Base-by-base conservation (phyloP, 2,329 filamentous ascomycete species). In the Clonostachys rosea region DNA sequence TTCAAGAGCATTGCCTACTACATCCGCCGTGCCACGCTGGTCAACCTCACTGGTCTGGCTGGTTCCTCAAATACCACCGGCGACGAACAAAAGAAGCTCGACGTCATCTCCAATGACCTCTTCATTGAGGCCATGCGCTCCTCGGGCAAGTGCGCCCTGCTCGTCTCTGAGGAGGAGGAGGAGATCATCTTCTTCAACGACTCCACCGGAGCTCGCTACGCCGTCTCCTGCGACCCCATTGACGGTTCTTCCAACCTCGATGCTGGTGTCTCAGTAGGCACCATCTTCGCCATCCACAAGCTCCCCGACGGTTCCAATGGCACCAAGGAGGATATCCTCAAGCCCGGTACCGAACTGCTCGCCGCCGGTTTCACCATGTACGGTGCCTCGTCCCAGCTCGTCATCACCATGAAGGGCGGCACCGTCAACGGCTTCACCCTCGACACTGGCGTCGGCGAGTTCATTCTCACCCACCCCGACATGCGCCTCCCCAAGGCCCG, bases 1-100 rank as follows among this genome's bases (percentile, higher is more conserved):
- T 99, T 99, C 86, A 99, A 99, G 78, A 95, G 90, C 56, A 99
- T 99, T 69, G 90, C 94, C 59, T 96, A 97, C 79, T 99, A 96
- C 78, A 99, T 99, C 70, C 91, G 92, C 61, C 87, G 94, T 68
- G 91, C 92, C 35, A 92, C 90, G 20, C 77, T 99, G 54, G 92
- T 97, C 74, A 96, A 96, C 76, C 83, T 99, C 52, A 95, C 90
- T 45, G 94, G 94, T 51, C 84, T 99, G 43, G 94, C 94, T 52
- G 94, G 94, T 50, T 94, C 92, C 50, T 89, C 91, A 56, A 99
- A 99, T 73, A 89, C 79, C 46, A 97, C 94, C 4, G 94, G 94
- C 55, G 94, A 99, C 69, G 94, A 97, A 67, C 94, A 99, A 70
- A 99, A 99, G 83, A 99, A 99, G 76, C 89, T 99, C 52, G 94